Percentiles rank a stretch among this genome's conserved stretches.
These are phyloP conservation scores for Curvularia spicifera DNA, from an alignment of 2,329 filamentous ascomycete genomes.

Conservation along the genomic window DNA sequence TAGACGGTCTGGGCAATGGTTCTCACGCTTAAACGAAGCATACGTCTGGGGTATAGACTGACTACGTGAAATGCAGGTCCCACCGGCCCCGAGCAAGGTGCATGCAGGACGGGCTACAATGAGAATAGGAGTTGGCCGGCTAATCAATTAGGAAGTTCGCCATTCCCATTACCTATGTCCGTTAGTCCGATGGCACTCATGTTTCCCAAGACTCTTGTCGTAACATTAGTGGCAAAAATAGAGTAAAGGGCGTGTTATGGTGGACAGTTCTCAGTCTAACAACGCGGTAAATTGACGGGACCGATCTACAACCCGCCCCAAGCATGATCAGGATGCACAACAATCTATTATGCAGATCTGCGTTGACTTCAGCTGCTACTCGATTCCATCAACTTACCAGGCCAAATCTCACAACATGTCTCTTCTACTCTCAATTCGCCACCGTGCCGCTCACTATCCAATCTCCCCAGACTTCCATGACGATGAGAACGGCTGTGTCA, in stretches of 20 bases:
- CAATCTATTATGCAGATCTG: conserved; percentile 12
- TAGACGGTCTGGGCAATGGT: conserved; percentile 17
- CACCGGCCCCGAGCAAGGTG: conserved; percentile 8
- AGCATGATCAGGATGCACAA: conserved; percentile 16
- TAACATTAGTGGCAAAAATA: neutral
- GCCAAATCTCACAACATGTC: neutral
- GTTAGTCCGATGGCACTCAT: neutral
- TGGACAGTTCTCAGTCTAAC: conserved; percentile 1
- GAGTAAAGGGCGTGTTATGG: conserved; percentile 15
- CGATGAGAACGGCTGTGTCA: conserved; percentile 2
- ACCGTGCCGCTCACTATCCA: neutral
- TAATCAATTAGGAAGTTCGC: conserved; percentile 9
- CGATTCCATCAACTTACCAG: neutral
- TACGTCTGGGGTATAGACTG: conserved; percentile 18
- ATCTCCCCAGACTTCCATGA: conserved; percentile 6
- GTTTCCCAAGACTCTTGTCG: neutral
- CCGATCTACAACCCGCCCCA: neutral
- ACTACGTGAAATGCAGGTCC: conserved; percentile 28
- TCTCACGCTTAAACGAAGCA: conserved; percentile 19
- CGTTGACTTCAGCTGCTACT: neutral
- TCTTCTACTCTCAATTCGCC: neutral
- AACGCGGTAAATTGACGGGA: neutral
- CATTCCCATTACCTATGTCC: conserved; percentile 1
- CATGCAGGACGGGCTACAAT: neutral
- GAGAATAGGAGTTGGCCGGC: conserved; percentile 3